Base-by-base conservation (phyloP, 2,329 filamentous ascomycete genomes). In the Pseudogymnoascus destructans region DNA sequence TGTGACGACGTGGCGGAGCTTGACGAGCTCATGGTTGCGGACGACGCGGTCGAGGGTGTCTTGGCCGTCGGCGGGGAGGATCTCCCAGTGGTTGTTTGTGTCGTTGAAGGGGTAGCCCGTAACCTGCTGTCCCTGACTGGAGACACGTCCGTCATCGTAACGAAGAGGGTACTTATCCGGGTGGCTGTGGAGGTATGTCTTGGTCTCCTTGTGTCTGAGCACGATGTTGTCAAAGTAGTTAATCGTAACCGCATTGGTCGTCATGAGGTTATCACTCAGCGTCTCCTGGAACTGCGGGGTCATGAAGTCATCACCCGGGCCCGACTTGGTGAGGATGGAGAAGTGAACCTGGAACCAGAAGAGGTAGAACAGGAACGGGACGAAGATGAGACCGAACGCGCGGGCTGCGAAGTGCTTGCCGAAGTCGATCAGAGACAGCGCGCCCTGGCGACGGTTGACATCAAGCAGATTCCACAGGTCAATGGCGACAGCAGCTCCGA, bases 281-380 rank as follows among this genome's bases (percentile, higher is more conserved):
- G 93, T 97, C 75, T 95, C 91, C 75, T 98, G 93, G 76, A 98
- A 98, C 68, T 93, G 89, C 1, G 93, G 93, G 3, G 87, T 90
- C 93, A 98, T 98, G 75, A 98, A 98, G 68, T 97, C 92, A 69
- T 98, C 93, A 58, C 93, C 93, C 46, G 93, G 92, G 33, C 93
- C 93, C 57, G 93, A 97, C 61, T 85, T 81, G 64, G 76, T 86
- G 62, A 98, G 79, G 66, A 98, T 89, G 46, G 89, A 79, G 72
- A 98, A 98, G 75, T 98, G 93, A 27, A 98, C 91, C 78, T 98
- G 93, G 84, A 98, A 98, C 93, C 93, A 98, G 79, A 98, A 97
- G 52, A 98, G 81, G 73, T 98, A 98, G 74, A 98, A 95, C 68
- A 97, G 78, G 78, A 98, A 96, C 11, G 93, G 93, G 64, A 97